Evolutionary conservation across 805 yeast species (phyloP).

Genomic region (Torulaspora microellipsoides): DNA sequence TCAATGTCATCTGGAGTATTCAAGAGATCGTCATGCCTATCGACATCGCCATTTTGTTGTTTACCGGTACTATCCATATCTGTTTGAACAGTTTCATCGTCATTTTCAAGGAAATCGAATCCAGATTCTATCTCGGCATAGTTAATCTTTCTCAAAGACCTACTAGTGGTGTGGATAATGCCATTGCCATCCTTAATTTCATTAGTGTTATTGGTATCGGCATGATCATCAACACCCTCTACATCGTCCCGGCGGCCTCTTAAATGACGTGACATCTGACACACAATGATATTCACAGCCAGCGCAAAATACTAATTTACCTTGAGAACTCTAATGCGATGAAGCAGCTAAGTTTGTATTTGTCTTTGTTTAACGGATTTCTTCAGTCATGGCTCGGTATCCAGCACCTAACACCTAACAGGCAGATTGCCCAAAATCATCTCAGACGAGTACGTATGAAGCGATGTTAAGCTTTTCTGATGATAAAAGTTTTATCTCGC

Average conservation of each 20-base stretch:
- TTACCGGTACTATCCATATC: slow-evolving; percentile 4
- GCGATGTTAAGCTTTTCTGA: too few species aligned
- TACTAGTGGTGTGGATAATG: slow-evolving; percentile 28
- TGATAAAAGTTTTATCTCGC: too few species aligned
- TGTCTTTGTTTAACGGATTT: too few species aligned
- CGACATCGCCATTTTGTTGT: slow-evolving; percentile 4
- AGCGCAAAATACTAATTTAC: too few species aligned
- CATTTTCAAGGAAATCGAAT: slow-evolving; percentile 30
- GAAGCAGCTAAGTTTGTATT: too few species aligned
- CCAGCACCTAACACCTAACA: too few species aligned
- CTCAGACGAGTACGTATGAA: too few species aligned
- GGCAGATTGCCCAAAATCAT: too few species aligned
- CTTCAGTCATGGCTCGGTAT: too few species aligned
- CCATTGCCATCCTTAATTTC: slow-evolving; percentile 29
- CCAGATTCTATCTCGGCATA: slow-evolving; percentile 36
- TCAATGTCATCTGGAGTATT: background rate
- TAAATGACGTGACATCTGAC: slow-evolving; percentile 15
- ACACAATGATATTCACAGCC: too few species aligned
- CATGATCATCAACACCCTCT: slow-evolving; percentile 15
- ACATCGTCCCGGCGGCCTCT: slow-evolving; percentile 9
- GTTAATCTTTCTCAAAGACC: slow-evolving; percentile 35
- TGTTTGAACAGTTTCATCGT: slow-evolving; percentile 10
- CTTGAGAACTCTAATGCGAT: too few species aligned
- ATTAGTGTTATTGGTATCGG: slow-evolving; percentile 11
- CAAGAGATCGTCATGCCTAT: slow-evolving; percentile 4